Percentiles rank a stretch among this genome's conserved stretches.
phyloP scores from a whole-genome alignment of 495 filamentous ascomycete genomes.

The Echria macrotheca region DNA sequence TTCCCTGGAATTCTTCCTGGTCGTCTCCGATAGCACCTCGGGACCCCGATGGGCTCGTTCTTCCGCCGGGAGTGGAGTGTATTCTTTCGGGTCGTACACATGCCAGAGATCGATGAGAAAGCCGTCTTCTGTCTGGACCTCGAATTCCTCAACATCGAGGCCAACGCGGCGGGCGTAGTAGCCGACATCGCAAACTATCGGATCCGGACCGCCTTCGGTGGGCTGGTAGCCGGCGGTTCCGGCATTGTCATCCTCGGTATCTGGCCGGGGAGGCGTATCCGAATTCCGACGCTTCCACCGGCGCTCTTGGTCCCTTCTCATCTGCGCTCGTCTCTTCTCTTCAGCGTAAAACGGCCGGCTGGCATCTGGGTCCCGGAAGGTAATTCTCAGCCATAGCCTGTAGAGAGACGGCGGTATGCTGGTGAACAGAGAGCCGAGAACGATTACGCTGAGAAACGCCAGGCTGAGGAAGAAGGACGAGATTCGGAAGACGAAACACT shows the following conservation, averaged over 20 bases:
- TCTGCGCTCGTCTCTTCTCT: slow-evolving; percentile 44
- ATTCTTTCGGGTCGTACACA: slow-evolving; percentile 78
- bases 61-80: slow-evolving; percentile 39
- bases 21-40: slow-evolving; percentile 30
- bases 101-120: slow-evolving; percentile 88
- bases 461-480: slow-evolving; percentile 72
- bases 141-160: slow-evolving; percentile 75
- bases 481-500: slow-evolving; percentile 55
- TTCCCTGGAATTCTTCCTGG: slow-evolving; percentile 26
- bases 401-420: slow-evolving; percentile 48
- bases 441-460: slow-evolving; percentile 67
- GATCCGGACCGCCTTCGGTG: slow-evolving; percentile 74
- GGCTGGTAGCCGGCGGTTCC: slow-evolving; percentile 55
- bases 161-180: slow-evolving; percentile 90
- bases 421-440: slow-evolving; percentile 64
- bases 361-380: slow-evolving; percentile 50
- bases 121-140: slow-evolving; percentile 91
- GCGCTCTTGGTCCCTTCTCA: slow-evolving; percentile 50
- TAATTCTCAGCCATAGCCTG: slow-evolving; percentile 43
- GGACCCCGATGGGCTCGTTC: slow-evolving; percentile 37
- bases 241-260: slow-evolving; percentile 32
- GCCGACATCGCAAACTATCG: slow-evolving; percentile 67
- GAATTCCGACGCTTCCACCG: slow-evolving; percentile 52
- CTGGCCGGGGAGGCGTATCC: slow-evolving; percentile 15
- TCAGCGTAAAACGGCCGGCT: slow-evolving; percentile 67